phyloP scores from a whole-genome alignment of 2,329 filamentous ascomycete species.

The Penicillium sp. region DNA sequence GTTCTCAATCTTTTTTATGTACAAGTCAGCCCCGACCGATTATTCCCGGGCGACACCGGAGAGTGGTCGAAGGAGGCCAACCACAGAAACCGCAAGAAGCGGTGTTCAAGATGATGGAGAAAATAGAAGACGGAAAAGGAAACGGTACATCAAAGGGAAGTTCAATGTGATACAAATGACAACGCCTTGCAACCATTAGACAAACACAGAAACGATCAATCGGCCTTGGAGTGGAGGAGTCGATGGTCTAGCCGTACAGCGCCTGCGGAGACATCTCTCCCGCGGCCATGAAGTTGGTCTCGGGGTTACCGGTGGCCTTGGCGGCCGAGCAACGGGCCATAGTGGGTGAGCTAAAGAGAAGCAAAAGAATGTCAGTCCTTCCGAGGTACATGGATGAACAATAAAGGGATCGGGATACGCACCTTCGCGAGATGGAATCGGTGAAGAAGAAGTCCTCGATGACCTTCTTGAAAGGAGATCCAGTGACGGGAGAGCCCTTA shows the following conservation, averaged over 20 bases:
- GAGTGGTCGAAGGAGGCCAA: conserved; percentile 22
- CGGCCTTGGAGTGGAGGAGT: conserved; percentile 13
- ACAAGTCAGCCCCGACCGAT: conserved; percentile 32
- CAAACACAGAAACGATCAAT: conserved; percentile 26
- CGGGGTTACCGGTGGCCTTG: conserved; percentile 74
- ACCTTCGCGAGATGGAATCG: conserved; percentile 94
- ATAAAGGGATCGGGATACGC: conserved; percentile 35
- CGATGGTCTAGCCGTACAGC: conserved; percentile 33
- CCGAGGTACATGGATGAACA: conserved; percentile 4
- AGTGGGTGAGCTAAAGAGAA: conserved; percentile 72
- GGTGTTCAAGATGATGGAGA: conserved; percentile 23
- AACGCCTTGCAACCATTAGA: conserved; percentile 35
- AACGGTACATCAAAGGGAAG: conserved; percentile 23
- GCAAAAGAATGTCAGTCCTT: conserved; percentile 2
- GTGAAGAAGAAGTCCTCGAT: conserved; percentile 99
- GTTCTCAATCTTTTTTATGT: conserved; percentile 34
- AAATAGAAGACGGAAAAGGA: conserved; percentile 22
- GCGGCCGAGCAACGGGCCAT: conserved; percentile 97
- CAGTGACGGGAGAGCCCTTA: conserved; percentile 72
- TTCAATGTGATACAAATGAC: conserved; percentile 35
- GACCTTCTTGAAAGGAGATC: conserved; percentile 71
- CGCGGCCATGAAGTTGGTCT: conserved; percentile 74
- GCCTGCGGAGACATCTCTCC: conserved; percentile 50
- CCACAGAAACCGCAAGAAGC: conserved; percentile 21
- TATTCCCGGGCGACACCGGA: conserved; percentile 22